A percentile compares a stretch with the other conserved stretches of the same genome.
phyloP scores from a whole-genome alignment of 2,329 filamentous ascomycete species.

The Aspergillus sp. region DNA sequence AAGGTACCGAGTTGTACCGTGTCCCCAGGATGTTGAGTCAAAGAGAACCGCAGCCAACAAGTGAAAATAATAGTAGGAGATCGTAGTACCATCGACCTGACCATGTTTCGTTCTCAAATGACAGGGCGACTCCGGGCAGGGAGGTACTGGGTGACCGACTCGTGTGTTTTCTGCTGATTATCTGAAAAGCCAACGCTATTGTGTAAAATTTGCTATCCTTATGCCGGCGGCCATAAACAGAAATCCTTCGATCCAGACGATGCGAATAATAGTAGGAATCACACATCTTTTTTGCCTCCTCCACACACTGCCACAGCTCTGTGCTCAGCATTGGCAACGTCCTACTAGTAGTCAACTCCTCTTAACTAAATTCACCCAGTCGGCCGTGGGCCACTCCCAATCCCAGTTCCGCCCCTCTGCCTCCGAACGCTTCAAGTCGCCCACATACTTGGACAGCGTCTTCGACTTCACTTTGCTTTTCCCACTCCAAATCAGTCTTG shows the following conservation, averaged over 20 bases:
- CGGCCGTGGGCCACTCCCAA: slow-evolving; percentile 11
- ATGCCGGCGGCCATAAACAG: slow-evolving; percentile 28
- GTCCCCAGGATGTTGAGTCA: too few relatives aligned
- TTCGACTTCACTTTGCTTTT: slow-evolving; percentile 14
- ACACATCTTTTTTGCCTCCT: slow-evolving; percentile 20
- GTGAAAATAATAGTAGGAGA: background rate
- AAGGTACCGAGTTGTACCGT: background rate
- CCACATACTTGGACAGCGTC: slow-evolving; percentile 10
- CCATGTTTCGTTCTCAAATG: background rate
- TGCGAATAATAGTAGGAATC: slow-evolving; percentile 14
- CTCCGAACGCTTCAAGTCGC: slow-evolving; percentile 8
- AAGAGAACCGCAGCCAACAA: background rate
- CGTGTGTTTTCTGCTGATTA: slow-evolving; percentile 4
- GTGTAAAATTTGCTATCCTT: slow-evolving; percentile 13
- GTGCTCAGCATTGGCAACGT: slow-evolving; percentile 4
- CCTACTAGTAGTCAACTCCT: slow-evolving; percentile 5
- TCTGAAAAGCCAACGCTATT: slow-evolving; percentile 12
- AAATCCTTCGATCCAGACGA: slow-evolving; percentile 19
- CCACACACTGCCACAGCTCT: slow-evolving; percentile 22
- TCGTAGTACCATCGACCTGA: background rate
- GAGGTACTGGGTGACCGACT: background rate
- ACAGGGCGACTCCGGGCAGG: background rate
- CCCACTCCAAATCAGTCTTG: slow-evolving; percentile 2
- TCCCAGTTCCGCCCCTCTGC: slow-evolving; percentile 13
- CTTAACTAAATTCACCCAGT: background rate